phyloP scores from a whole-genome alignment of 164 flowering plant genomes.

The Akebia trifoliata region DNA sequence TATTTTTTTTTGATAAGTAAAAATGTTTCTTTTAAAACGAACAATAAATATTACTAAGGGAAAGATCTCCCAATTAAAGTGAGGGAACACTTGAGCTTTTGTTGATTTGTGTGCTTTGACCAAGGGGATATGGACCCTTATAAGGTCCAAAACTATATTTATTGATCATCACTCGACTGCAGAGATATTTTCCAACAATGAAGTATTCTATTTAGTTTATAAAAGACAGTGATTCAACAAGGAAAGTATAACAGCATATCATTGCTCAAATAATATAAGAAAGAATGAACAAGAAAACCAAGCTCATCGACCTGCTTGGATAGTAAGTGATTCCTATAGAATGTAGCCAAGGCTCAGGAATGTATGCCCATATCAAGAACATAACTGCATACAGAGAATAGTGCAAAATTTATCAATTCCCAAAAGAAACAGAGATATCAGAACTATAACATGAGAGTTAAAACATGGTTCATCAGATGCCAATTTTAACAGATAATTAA shows the following conservation, averaged over 20 bases:
- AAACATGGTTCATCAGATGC: no score
- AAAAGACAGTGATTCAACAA: no score
- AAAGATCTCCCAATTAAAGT: no score
- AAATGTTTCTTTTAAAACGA: no score
- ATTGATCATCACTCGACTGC: no score
- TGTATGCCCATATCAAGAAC: slow-evolving; percentile 82
- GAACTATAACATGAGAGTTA: not conserved
- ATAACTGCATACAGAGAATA: slow-evolving; percentile 38
- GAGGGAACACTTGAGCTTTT: not conserved
- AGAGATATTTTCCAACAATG: no score
- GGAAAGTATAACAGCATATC: not conserved
- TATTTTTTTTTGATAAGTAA: no score
- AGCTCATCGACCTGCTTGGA: slow-evolving; percentile 62
- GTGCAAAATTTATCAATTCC: slow-evolving; percentile 1
- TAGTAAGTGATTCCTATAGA: slow-evolving; percentile 72
- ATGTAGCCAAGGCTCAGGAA: slow-evolving; percentile 77
- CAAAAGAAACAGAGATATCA: not conserved
- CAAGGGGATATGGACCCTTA: no score
- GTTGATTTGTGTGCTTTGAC: not conserved
- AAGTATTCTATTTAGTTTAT: not conserved
- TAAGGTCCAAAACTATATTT: not conserved
- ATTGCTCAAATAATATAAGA: not conserved
- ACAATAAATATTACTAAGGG: no score
- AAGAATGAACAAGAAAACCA: not conserved
- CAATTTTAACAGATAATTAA: no score